Base-by-base conservation (phyloP, 768 basidiomycete species). In the Rhodotorula graminis region DNA sequence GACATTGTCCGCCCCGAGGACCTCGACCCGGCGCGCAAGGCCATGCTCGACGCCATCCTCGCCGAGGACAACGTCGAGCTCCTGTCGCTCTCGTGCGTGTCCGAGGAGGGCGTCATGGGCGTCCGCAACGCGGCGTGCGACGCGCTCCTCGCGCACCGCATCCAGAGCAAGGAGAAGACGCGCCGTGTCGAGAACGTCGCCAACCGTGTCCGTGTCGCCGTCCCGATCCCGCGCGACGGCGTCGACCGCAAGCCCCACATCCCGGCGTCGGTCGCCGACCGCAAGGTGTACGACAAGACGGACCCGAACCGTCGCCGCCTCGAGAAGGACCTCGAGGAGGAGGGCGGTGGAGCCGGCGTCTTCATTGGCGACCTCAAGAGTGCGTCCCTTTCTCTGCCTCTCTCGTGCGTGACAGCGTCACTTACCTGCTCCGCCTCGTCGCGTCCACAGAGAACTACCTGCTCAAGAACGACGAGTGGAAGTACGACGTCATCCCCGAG, bases 31-130 rank as follows among this genome's bases (percentile, higher is more conserved):
- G 90, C 92, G 76, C 87, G 87, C 72, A 89, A 88, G 58, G 85
- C 87, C 2, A 85, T 93, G 71, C 89, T 98, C 31, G 88, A 95
- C 71, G 91, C 91, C 80, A 93, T 99, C 83, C 87, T 92, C 78
- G 85, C 87, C 77, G 89, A 90, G 76, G 87, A 85, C 77, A 79
- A 80, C 52, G 89, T 93, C 7, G 84, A 86, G 75, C 85, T 86
- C 75, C 85, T 96, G 42, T 89, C 93, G 80, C 88, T 93, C 27
- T 98, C 96, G 27, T 95, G 93, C 81, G 88, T 93, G 83, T 90
- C 93, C 33, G 95, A 97, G 73, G 96, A 99, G 80, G 95, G 95
- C 42, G 94, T 99, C 72, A 97, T 94, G 90, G 89, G 91, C 61
- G 88, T 97, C 75, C 93, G 95, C 82, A 95, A 92, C 83, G 88